phyloP scores from a whole-genome alignment of 805 yeast species.

The Brettanomyces anomalus region DNA sequence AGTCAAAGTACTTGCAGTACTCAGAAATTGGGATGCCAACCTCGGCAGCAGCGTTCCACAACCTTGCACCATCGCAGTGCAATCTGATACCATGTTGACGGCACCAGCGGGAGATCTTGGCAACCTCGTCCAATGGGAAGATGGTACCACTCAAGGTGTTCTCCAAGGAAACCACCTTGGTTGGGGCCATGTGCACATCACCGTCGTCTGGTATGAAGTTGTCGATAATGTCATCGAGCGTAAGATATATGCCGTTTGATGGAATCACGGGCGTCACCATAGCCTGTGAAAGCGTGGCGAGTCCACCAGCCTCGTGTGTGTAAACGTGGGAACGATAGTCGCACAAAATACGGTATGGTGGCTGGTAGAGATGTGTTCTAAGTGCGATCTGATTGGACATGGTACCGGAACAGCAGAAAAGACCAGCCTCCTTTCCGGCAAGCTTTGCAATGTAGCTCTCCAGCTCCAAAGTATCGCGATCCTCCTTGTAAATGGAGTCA shows the following conservation, averaged over 20 bases:
- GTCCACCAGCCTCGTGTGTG: conserved; percentile 82
- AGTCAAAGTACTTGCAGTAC: conserved; percentile 71
- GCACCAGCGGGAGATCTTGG: conserved; percentile 64
- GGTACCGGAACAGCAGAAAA: conserved; percentile 85
- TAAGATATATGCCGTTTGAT: conserved; percentile 62
- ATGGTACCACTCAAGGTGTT: conserved; percentile 82
- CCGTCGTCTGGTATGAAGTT: conserved; percentile 62
- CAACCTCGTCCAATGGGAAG: conserved; percentile 71
- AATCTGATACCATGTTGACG: conserved; percentile 45
- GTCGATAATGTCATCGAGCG: conserved; percentile 69
- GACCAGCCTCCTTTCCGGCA: conserved; percentile 73
- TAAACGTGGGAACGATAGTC: conserved; percentile 82
- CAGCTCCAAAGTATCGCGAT: conserved; percentile 53
- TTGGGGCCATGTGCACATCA: conserved; percentile 84
- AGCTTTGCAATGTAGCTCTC: conserved; percentile 57
- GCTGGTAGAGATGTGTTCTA: conserved; percentile 66
- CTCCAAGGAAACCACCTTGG: conserved; percentile 74
- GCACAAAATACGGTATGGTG: conserved; percentile 80
- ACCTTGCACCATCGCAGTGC: conserved; percentile 93
- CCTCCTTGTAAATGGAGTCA: conserved; percentile 87
- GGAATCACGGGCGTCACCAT: conserved; percentile 84
- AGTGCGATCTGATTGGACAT: conserved; percentile 82
- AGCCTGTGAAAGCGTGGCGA: conserved; percentile 83
- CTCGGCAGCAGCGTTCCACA: conserved; percentile 82
- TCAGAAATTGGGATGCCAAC: conserved; percentile 60